Evolutionary conservation across 2,329 filamentous ascomycete species (phyloP).

Genomic region (Fusarium heterosporum): DNA sequence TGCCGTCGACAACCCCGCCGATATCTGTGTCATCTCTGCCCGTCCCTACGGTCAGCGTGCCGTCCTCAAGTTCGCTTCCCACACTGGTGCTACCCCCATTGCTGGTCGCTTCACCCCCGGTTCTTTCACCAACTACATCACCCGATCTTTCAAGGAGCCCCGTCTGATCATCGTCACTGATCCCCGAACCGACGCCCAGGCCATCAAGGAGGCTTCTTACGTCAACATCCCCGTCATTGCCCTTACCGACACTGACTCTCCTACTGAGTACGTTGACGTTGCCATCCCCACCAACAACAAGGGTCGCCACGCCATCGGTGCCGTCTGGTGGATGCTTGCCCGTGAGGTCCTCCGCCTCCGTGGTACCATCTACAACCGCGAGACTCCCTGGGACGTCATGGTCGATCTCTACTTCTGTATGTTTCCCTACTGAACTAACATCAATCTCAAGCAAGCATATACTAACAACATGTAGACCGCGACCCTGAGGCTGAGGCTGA

Average conservation of each 20-base stretch:
- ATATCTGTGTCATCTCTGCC: conserved; percentile 99
- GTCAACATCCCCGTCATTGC: conserved; percentile 99
- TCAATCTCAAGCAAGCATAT: not conserved
- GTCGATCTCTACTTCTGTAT: conserved; percentile 99
- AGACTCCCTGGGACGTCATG: conserved; percentile 99
- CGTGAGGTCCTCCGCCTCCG: conserved; percentile 99
- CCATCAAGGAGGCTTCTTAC: conserved; percentile 99
- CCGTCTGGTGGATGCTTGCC: conserved; percentile 99
- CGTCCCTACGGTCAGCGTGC: conserved; percentile 99
- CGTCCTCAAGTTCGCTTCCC: conserved; percentile 98
- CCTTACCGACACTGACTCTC: conserved; percentile 98
- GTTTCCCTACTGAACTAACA: conserved; percentile 47
- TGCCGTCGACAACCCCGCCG: conserved; percentile 98
- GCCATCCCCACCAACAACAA: conserved; percentile 99
- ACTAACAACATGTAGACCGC: conserved; percentile 72
- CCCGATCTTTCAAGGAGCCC: conserved; percentile 99
- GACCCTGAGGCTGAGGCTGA: conserved; percentile 99
- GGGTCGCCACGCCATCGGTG: conserved; percentile 98
- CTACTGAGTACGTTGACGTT: conserved; percentile 99
- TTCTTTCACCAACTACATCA: conserved; percentile 99
- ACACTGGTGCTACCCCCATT: conserved; percentile 98
- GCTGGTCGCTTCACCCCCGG: conserved; percentile 99
- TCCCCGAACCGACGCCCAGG: conserved; percentile 99
- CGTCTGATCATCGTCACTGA: conserved; percentile 99
- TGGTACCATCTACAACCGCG: conserved; percentile 94